phyloP scores from a whole-genome alignment of 2,329 filamentous ascomycete genomes.

The Podosphaera fusca region DNA sequence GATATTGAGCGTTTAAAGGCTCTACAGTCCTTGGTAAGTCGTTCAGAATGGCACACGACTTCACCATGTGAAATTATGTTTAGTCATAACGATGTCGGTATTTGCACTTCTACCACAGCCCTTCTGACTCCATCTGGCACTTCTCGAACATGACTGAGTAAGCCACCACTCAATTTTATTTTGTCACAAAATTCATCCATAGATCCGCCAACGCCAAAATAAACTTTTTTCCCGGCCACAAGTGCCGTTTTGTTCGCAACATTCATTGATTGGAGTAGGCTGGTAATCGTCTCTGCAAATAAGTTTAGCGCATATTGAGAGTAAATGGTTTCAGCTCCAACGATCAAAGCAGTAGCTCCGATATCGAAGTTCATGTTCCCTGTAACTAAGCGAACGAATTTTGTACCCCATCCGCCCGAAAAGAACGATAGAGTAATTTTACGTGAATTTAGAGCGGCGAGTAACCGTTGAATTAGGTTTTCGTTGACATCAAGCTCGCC shows the following conservation, averaged over 20 bases:
- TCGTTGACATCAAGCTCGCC: slow-evolving; percentile 15
- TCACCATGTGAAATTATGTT: background rate
- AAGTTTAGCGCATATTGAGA: slow-evolving; percentile 45
- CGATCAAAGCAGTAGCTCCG: slow-evolving; percentile 22
- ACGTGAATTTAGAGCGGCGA: slow-evolving; percentile 23
- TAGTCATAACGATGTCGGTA: slow-evolving; percentile 1
- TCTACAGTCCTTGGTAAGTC: too few species aligned
- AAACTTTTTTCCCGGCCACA: slow-evolving; percentile 55
- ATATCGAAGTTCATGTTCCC: slow-evolving; percentile 11
- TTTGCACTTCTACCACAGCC: slow-evolving; percentile 27
- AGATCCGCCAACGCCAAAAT: slow-evolving; percentile 68
- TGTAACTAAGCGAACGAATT: slow-evolving; percentile 34
- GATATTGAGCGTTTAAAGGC: too few species aligned
- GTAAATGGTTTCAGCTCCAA: slow-evolving; percentile 70
- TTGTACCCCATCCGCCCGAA: slow-evolving; percentile 50
- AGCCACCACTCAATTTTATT: slow-evolving; percentile 25
- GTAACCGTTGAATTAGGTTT: slow-evolving; percentile 35
- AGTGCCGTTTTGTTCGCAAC: slow-evolving; percentile 25
- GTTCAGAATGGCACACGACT: too few species aligned
- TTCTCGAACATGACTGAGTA: slow-evolving; percentile 28
- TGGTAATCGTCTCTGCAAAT: slow-evolving; percentile 44
- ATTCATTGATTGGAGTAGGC: slow-evolving; percentile 25
- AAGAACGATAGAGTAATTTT: slow-evolving; percentile 39
- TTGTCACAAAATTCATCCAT: slow-evolving; percentile 47
- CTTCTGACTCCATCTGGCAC: slow-evolving; percentile 37